phyloP scores from a whole-genome alignment of 257 asterid species.

The Galeopsis tetrahit region DNA sequence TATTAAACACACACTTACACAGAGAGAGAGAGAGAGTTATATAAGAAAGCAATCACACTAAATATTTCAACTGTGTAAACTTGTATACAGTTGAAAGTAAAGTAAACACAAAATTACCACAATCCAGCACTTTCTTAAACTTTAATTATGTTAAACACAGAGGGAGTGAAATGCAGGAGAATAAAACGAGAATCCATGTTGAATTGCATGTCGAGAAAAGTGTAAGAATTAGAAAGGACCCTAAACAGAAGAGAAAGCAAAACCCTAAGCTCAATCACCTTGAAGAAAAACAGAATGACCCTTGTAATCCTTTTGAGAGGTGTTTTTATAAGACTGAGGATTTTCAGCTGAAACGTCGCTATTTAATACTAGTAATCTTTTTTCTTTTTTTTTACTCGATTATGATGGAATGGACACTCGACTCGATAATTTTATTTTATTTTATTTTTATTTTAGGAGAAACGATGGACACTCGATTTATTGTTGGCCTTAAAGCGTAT shows the following conservation, averaged over 20 bases:
- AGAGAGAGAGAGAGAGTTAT: no score
- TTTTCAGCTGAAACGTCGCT: no score
- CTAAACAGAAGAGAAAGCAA: background rate
- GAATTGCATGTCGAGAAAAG: constrained; percentile 17
- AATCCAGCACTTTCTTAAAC: background rate
- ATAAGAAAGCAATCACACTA: background rate
- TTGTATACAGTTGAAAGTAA: background rate
- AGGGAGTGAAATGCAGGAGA: background rate
- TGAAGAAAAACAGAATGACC: background rate
- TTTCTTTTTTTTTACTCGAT: no score
- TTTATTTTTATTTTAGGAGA: no score
- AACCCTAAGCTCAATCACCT: background rate
- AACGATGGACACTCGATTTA: no score
- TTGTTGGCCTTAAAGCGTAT: no score
- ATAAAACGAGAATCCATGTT: background rate
- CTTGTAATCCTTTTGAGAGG: no score
- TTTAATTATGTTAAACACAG: background rate
- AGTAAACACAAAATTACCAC: constrained; percentile 2
- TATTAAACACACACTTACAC: background rate
- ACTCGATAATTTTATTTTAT: no score
- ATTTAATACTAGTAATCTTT: no score
- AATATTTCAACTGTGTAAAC: background rate
- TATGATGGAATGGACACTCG: no score
- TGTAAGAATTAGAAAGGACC: background rate
- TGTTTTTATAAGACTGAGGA: no score